Conservation (phyloP, 2,329 filamentous ascomycete species). For the Penicillium sp. region DNA sequence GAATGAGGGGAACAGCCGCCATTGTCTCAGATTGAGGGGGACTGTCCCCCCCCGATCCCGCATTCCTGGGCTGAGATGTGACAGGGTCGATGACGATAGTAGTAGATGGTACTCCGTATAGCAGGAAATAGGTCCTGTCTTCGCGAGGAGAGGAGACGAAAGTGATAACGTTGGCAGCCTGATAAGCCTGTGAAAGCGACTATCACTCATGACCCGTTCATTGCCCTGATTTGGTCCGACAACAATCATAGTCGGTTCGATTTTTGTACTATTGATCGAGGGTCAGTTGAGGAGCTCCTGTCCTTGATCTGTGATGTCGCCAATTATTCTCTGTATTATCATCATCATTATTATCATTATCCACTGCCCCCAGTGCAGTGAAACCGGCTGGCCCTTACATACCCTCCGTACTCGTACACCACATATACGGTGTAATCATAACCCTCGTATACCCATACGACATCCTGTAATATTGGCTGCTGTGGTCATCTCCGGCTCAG, state of each 20-base stretch:
- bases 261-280: not conserved
- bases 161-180: not conserved
- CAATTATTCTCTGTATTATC: not conserved
- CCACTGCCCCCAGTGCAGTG: not conserved
- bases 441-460: too few species aligned
- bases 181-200: not conserved
- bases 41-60: not conserved
- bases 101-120: not conserved
- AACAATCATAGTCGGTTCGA: not conserved
- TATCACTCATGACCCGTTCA: not conserved
- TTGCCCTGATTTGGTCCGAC: not conserved
- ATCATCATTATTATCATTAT: not conserved
- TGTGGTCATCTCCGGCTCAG: slow-evolving; percentile 26
- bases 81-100: not conserved
- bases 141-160: not conserved
- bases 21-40: slow-evolving; percentile 16
- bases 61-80: not conserved
- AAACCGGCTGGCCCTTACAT: slow-evolving; percentile 1
- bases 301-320: not conserved
- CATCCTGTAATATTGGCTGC: not conserved
- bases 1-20: slow-evolving; percentile 13
- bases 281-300: not conserved
- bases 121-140: not conserved
- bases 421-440: not conserved
- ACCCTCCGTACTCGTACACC: not conserved